Conservation (phyloP, 139 green algal genomes). For the Tetradesmus obliquus region DNA sequence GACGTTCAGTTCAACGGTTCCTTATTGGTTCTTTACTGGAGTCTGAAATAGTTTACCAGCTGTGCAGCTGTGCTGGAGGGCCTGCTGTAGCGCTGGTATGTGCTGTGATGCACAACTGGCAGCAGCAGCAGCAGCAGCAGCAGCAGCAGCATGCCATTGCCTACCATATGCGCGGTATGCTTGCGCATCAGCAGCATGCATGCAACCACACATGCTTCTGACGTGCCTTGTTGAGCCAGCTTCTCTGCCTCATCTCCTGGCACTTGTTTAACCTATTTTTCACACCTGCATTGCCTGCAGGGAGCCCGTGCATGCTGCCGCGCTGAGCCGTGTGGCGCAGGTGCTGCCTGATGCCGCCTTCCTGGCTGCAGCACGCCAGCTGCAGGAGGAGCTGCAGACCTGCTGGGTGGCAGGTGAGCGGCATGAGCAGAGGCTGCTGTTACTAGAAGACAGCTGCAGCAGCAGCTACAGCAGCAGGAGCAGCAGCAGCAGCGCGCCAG, state of each 20-base stretch:
- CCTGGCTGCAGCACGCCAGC: not conserved
- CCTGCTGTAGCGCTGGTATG: not conserved
- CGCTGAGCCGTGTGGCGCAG: not conserved
- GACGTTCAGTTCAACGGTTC: no score
- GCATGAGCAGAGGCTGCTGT: not conserved
- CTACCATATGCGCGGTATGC: not conserved
- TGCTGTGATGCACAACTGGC: not conserved
- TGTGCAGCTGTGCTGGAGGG: not conserved
- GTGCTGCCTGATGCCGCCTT: not conserved
- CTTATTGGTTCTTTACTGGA: no score
- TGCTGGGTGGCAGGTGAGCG: not conserved
- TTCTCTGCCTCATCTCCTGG: not conserved
- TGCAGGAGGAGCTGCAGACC: constrained; percentile 22
- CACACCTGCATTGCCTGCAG: not conserved
- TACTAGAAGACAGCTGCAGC: not conserved
- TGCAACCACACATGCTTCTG: not conserved
- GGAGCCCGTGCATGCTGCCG: not conserved
- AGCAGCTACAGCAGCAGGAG: not conserved
- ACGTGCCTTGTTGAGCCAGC: not conserved
- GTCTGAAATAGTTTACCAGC: no score
- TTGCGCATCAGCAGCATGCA: not conserved
- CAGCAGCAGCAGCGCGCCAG: not conserved
- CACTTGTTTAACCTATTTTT: not conserved
- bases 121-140: not conserved
- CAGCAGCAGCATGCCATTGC: not conserved